Base-by-base conservation (phyloP, 768 basidiomycete genomes). In the Kwoniella sp. region DNA sequence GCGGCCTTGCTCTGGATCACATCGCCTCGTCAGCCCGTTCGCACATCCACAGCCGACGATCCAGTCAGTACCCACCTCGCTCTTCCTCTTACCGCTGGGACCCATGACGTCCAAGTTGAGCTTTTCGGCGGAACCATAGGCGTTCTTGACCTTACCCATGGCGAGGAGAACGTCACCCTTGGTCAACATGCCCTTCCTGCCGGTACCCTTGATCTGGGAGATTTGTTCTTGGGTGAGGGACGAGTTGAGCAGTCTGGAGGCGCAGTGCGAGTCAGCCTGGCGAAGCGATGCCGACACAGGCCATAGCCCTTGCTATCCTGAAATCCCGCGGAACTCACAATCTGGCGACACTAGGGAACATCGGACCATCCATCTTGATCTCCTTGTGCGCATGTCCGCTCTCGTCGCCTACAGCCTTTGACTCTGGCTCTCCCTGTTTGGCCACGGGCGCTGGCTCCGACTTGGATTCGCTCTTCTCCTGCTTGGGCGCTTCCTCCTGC, bases 141-240 rank as follows among this genome's bases (percentile, higher is more conserved):
- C 60, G 28, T 65, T 74, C 50, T 63, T 57, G 17, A 90, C 87
- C 73, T 84, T 84, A 17, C 93, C 93, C 5, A 95, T 78, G 75
- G 83, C 84, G 2, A 88, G 77, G 25, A 99, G 80, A 1, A 98
- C 85, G 69, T 99, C 93, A 10, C 95, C 95, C 74, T 96, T 96
- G 41, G 92, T 98, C 55, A 98, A 73, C 86, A 91, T 92, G 12
- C 95, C 93, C 31, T 87, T 81, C 46, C 88, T 79, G 42, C 93
- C 93, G 2, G 90, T 93, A 5, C 87, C 91, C 57, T 84, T 85
- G 70, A 99, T 87, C 22, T 78, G 77, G 45, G 82, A 81, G 20
- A 75, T 71, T 42, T 67, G 59, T 4, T 55, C 56, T 3, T 65
- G 37, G 3, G 67, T 56, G n/a, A 75, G 60, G 38, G 51, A 23